Conservation (phyloP, 192 early-diverging fungal genomes). For the Entomortierella parvispora region DNA sequence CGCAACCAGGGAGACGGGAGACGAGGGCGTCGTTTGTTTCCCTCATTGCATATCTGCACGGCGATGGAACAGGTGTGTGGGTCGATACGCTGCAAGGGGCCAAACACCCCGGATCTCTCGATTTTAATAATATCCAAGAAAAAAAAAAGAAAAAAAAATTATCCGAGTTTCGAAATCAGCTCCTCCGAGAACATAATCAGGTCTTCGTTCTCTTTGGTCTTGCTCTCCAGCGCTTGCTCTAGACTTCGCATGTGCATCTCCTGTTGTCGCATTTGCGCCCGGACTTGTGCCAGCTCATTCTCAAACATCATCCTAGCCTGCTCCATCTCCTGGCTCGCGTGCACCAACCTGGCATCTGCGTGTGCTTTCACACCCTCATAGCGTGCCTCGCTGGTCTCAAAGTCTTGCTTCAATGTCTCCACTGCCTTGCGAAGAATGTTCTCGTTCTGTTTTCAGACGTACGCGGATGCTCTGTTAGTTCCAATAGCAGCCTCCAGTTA, state of each 20-base stretch:
- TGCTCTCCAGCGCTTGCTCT: slow-evolving; percentile 42
- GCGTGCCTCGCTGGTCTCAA: slow-evolving; percentile 43
- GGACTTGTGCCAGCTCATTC: slow-evolving; percentile 28
- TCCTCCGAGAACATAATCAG: slow-evolving; percentile 46
- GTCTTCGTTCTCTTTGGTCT: slow-evolving; percentile 46
- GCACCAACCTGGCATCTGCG: slow-evolving; percentile 30
- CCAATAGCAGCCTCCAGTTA: neutral
- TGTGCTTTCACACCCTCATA: slow-evolving; percentile 36
- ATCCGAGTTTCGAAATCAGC: slow-evolving; percentile 40
- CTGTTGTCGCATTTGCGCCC: slow-evolving; percentile 23
- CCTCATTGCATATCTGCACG: too few relatives aligned
- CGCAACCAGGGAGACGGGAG: too few relatives aligned
- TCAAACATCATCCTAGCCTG: slow-evolving; percentile 25
- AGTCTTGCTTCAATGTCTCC: slow-evolving; percentile 44
- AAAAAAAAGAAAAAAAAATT: neutral
- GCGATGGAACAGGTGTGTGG: too few relatives aligned
- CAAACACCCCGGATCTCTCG: too few relatives aligned
- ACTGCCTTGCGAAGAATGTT: slow-evolving; percentile 40
- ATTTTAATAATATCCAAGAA: slow-evolving; percentile 1
- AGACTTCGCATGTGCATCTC: slow-evolving; percentile 46
- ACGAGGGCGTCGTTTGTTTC: too few relatives aligned
- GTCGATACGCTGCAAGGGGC: too few relatives aligned
- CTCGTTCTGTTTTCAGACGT: slow-evolving; percentile 18
- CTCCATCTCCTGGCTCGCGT: slow-evolving; percentile 37
- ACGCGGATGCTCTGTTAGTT: neutral